A percentile compares a stretch with the other conserved stretches of the same genome.
Conservation (phyloP, 306 rosid genomes). For the Quercus bicolor region DNA sequence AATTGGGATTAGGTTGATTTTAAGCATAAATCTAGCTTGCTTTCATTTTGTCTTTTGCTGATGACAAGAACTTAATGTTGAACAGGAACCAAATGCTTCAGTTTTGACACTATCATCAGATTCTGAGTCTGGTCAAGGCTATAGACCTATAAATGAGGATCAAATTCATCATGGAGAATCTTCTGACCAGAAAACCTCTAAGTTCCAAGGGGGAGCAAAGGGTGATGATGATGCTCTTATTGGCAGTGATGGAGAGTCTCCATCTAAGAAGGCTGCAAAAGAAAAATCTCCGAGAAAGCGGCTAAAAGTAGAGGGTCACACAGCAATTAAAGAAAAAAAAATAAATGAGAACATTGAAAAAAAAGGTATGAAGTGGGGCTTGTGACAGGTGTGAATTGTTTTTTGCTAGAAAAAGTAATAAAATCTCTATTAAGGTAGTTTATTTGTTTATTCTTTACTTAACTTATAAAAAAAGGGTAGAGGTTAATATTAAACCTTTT, state of each 20-base stretch:
- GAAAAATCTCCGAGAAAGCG: conserved; percentile 37
- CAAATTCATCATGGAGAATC: conserved; percentile 34
- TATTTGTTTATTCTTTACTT: no score
- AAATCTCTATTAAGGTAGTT: background rate
- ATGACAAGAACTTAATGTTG: conserved; percentile 18
- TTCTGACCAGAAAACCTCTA: conserved; percentile 29
- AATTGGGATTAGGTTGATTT: background rate
- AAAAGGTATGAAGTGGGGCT: conserved; percentile 37
- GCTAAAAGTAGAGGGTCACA: conserved; percentile 28
- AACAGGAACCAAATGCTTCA: conserved; percentile 51
- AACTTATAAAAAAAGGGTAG: no score
- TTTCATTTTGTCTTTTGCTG: conserved; percentile 14
- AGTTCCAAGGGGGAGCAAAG: conserved; percentile 27
- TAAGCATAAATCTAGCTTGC: background rate
- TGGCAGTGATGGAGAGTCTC: conserved; percentile 38
- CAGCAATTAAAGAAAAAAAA: conserved; percentile 41
- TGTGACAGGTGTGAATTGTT: background rate
- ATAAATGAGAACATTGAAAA: conserved; percentile 28
- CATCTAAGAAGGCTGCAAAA: conserved; percentile 47
- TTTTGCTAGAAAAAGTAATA: background rate
- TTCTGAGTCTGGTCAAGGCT: conserved; percentile 52
- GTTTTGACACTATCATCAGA: conserved; percentile 69
- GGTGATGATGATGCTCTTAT: conserved; percentile 27
- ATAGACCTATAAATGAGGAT: conserved; percentile 38
- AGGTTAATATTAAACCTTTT: background rate